These are phyloP conservation scores for Fusarium domesticum DNA, from an alignment of 2,329 filamentous ascomycete species.

Conservation along the genomic window DNA sequence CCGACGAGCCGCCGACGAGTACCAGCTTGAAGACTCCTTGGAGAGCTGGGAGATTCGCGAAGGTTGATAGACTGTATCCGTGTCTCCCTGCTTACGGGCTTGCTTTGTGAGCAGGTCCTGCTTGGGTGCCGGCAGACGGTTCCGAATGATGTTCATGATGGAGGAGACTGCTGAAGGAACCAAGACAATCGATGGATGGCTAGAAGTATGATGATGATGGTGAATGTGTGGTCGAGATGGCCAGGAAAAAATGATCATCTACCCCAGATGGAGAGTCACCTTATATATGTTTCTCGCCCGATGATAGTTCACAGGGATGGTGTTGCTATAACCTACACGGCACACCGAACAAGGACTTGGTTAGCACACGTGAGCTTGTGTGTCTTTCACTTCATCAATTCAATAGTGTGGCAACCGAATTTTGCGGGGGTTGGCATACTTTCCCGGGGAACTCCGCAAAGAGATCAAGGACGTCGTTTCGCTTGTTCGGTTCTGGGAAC, in stretches of 20 bases:
- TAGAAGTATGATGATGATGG: not conserved
- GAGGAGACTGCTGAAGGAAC: not conserved
- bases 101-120: constrained; percentile 21
- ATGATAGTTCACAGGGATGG: not conserved
- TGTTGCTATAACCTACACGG: not conserved
- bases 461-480: too few species aligned
- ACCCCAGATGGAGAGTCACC: not conserved
- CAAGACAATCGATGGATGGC: not conserved
- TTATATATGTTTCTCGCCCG: not conserved
- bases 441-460: not conserved
- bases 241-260: not conserved
- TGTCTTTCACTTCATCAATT: not conserved
- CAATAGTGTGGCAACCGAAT: not conserved
- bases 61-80: constrained; percentile 17
- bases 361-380: not conserved
- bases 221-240: not conserved
- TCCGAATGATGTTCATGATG: constrained; percentile 23
- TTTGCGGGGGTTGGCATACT: not conserved
- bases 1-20: constrained; percentile 29
- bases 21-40: constrained; percentile 29
- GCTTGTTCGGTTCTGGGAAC: not conserved
- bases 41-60: constrained; percentile 32
- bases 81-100: constrained; percentile 17
- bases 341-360: not conserved
- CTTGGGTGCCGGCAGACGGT: constrained; percentile 27